Evolutionary conservation across 2,329 filamentous ascomycete species (phyloP).

Genomic region (Byssoonygena ceratinophila): DNA sequence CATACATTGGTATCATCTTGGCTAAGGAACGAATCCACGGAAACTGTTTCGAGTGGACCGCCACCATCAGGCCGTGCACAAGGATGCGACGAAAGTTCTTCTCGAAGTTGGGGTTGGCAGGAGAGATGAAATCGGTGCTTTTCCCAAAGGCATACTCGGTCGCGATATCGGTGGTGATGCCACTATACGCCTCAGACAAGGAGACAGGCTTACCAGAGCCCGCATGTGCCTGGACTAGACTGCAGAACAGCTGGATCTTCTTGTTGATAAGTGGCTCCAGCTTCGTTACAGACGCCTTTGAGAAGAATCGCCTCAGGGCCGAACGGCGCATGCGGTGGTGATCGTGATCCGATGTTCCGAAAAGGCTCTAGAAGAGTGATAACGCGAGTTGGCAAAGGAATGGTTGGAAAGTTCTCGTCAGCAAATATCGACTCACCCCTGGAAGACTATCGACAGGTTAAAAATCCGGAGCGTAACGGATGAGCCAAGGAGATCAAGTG

Average conservation of each 20-base stretch:
- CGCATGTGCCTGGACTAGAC: constrained; percentile 4
- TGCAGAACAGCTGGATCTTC: constrained; percentile 16
- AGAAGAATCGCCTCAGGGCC: constrained; percentile 24
- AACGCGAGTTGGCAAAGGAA: neutral
- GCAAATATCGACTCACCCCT: neutral
- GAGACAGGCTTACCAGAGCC: constrained; percentile 9
- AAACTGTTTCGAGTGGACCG: constrained; percentile 3
- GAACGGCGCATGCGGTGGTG: constrained; percentile 22
- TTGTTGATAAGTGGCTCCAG: constrained; percentile 18
- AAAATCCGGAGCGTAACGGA: neutral
- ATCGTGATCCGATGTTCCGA: constrained; percentile 21
- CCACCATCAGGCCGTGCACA: neutral
- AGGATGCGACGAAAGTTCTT: constrained; percentile 14
- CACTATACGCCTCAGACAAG: constrained; percentile 14
- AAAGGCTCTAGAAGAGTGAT: constrained; percentile 19
- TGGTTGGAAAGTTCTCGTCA: neutral
- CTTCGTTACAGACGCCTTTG: constrained; percentile 16
- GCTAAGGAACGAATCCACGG: neutral
- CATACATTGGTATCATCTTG: constrained; percentile 9
- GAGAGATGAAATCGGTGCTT: constrained; percentile 21
- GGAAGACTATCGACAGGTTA: neutral
- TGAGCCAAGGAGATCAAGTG: constrained; percentile 14
- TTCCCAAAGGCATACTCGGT: constrained; percentile 32
- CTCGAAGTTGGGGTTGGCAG: constrained; percentile 26
- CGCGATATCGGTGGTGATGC: constrained; percentile 36